phyloP scores from a whole-genome alignment of 371 early-diverging fungal genomes.

The Apophysomyces variabilis region DNA sequence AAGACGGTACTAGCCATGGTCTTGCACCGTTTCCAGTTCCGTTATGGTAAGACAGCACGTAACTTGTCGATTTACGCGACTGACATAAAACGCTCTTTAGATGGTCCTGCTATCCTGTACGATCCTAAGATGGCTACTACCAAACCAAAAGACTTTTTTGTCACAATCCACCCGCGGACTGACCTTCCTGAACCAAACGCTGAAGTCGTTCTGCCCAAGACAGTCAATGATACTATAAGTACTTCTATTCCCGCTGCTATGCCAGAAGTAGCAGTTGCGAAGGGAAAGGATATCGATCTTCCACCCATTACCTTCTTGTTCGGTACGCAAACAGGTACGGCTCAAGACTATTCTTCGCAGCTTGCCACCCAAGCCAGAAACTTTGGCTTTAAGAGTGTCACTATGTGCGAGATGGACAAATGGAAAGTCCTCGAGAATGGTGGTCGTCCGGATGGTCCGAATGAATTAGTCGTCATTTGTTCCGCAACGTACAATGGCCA shows the following conservation, averaged over 20 bases:
- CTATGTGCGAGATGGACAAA: slow-evolving; percentile 45
- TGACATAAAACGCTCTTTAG: too few species aligned
- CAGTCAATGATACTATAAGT: too few species aligned
- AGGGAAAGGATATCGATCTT: slow-evolving; percentile 10
- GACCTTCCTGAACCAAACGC: slow-evolving; percentile 12
- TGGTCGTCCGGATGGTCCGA: slow-evolving; percentile 28
- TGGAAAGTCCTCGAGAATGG: slow-evolving; percentile 49
- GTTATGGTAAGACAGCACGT: slow-evolving; percentile 8
- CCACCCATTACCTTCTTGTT: slow-evolving; percentile 56
- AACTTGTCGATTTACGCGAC: too few species aligned
- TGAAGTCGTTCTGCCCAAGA: too few species aligned
- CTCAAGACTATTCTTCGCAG: slow-evolving; percentile 57
- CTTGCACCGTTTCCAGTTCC: slow-evolving; percentile 24
- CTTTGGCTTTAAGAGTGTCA: slow-evolving; percentile 50
- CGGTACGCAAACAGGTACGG: slow-evolving; percentile 62
- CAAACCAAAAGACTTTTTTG: slow-evolving; percentile 19
- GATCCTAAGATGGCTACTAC: slow-evolving; percentile 1
- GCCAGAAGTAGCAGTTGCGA: slow-evolving; percentile 13
- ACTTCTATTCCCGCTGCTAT: slow-evolving; percentile 2
- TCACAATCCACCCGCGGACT: slow-evolving; percentile 23
- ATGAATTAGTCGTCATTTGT: slow-evolving; percentile 53
- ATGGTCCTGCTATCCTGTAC: not conserved
- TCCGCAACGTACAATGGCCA: slow-evolving; percentile 62
- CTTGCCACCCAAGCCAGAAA: slow-evolving; percentile 44
- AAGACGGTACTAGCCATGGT: slow-evolving; percentile 40